Percentiles rank a stretch among this genome's conserved stretches.
Evolutionary conservation across 805 yeast species (phyloP).

Genomic region (Candida arabinofermentans): DNA sequence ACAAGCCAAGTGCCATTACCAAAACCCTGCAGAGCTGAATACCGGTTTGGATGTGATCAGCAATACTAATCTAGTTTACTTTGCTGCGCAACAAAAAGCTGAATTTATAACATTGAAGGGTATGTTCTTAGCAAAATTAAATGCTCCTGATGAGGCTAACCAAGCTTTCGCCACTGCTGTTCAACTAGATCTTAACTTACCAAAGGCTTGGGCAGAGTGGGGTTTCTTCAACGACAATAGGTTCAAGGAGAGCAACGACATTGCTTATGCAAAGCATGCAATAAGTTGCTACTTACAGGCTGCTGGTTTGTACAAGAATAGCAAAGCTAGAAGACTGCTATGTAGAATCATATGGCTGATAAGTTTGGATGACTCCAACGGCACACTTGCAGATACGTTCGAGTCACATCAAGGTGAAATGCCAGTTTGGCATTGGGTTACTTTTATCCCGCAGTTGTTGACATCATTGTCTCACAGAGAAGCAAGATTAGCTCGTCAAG

Average conservation of each 20-base stretch:
- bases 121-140: slow-evolving; percentile 90
- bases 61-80: slow-evolving; percentile 91
- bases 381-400: slow-evolving; percentile 80
- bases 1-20: slow-evolving; percentile 97
- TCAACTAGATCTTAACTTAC: slow-evolving; percentile 87
- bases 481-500: slow-evolving; percentile 83
- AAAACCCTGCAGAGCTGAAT: slow-evolving; percentile 81
- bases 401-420: slow-evolving; percentile 92
- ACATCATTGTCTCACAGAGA: slow-evolving; percentile 89
- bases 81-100: slow-evolving; percentile 96
- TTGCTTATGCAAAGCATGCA: slow-evolving; percentile 86
- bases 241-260: slow-evolving; percentile 75
- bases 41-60: slow-evolving; percentile 97
- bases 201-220: slow-evolving; percentile 99
- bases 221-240: slow-evolving; percentile 91
- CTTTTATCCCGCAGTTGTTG: slow-evolving; percentile 90
- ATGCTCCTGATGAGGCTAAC: slow-evolving; percentile 91
- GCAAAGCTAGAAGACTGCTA: slow-evolving; percentile 80
- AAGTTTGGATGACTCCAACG: slow-evolving; percentile 81
- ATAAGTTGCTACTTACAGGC: slow-evolving; percentile 96
- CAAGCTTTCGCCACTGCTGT: slow-evolving; percentile 98
- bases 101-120: slow-evolving; percentile 97
- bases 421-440: slow-evolving; percentile 99
- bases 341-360: slow-evolving; percentile 93
- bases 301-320: slow-evolving; percentile 91